Percentiles rank a stretch among this genome's conserved stretches.
phyloP scores from a whole-genome alignment of 1,139 yeast genomes.

The Maudiozyma humilis region DNA sequence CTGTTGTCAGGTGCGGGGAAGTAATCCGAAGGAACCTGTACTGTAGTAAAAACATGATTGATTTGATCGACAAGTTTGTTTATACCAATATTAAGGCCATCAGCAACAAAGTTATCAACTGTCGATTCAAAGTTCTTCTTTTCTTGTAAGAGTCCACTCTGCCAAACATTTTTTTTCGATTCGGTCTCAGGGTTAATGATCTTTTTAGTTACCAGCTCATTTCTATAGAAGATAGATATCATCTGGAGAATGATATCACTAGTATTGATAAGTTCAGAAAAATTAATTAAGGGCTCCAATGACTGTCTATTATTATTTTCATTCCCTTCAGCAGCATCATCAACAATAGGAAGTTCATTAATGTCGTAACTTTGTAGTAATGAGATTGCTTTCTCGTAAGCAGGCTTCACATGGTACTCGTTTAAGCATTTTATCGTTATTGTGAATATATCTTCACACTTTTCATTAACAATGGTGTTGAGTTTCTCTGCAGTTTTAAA shows the following conservation, averaged over 20 bases:
- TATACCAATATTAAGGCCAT: conserved; percentile 83
- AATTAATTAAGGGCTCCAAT: conserved; percentile 59
- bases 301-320: conserved; percentile 5
- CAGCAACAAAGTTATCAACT: conserved; percentile 85
- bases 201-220: conserved; percentile 59
- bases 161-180: conserved; percentile 57
- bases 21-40: conserved; percentile 48
- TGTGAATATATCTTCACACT: conserved; percentile 48
- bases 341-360: conserved; percentile 35
- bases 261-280: conserved; percentile 82
- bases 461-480: conserved; percentile 34
- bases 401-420: conserved; percentile 62
- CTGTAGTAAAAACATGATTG: conserved; percentile 42
- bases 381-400: conserved; percentile 71
- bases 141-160: conserved; percentile 70
- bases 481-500: conserved; percentile 23
- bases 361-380: conserved; percentile 70
- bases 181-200: conserved; percentile 39
- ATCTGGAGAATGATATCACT: conserved; percentile 91
- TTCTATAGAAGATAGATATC: conserved; percentile 84
- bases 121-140: conserved; percentile 73
- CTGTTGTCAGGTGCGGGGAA: conserved; percentile 18
- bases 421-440: conserved; percentile 60
- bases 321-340: conserved; percentile 16
- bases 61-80: conserved; percentile 80